Base-by-base conservation (phyloP, 2,329 filamentous ascomycete species). In the Coniochaeta sp. region DNA sequence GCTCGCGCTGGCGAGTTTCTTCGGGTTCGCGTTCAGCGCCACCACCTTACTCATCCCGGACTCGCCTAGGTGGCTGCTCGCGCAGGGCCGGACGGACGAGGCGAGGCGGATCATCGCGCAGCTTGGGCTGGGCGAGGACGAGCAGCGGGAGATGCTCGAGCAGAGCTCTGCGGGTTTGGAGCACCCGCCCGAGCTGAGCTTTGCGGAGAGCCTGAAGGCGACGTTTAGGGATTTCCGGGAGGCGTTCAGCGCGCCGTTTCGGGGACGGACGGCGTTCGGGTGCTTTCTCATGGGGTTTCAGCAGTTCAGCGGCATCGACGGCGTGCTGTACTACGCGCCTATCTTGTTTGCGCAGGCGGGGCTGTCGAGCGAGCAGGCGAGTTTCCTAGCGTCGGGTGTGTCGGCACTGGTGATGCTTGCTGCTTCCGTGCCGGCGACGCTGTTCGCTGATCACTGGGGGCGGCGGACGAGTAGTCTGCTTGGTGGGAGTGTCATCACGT, bases 291-390 rank as follows among this genome's bases (percentile, higher is more conserved):
- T 85, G 69, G 75, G 68, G 0, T 76, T 82, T 67, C 76, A 82
- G 53, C 82, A 85, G 47, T 68, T 84, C 10, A 75, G 70, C 16
- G 81, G 82, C 0, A 83, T 85, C 33, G 81, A 85, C 32, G 81
- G 79, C 0, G 74, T 85, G 0, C 66, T 84, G 2, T 83, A 81
- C 55, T 85, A 86, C 52, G 79, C 81, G 0, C 82, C 83, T 0
- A 67, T 78, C 0, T 65, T 86, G 0, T 85, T 86, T 56, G 68
- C 73, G 18, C 78, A 82, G 52, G 80, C 82, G 0, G 82, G 82
- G 0, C 69, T 85, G 2, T 66, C 69, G 6, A 76, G 75, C 2
- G 69, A 75, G 10, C 70, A 74, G 51, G 73, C 76, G 1, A 76
- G 73, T 0, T 79, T 83, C 53, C 67, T 84, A 12, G 81, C 81